Evolutionary conservation across 2,329 filamentous ascomycete genomes (phyloP).

Genomic region (Aspergillus cejpii): DNA sequence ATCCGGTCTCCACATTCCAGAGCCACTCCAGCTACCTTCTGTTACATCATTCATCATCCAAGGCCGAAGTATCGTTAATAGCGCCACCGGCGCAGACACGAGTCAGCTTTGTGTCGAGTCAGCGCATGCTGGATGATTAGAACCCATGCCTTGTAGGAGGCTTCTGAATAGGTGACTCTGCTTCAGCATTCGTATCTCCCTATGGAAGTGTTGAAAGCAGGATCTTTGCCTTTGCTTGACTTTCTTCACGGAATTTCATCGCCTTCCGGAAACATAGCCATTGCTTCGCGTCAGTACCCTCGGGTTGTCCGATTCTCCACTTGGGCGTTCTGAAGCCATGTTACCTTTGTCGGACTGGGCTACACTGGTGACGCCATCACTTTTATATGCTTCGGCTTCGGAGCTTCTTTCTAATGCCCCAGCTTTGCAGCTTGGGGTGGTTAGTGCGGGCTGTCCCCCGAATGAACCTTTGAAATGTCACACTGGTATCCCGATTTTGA

Average conservation of each 20-base stretch:
- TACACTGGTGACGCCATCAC: slow-evolving; percentile 14
- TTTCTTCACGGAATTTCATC: neutral
- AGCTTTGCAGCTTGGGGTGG: slow-evolving; percentile 6
- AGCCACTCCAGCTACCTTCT: neutral
- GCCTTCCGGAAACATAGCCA: neutral
- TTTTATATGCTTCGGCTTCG: slow-evolving; percentile 1
- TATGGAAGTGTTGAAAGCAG: no score
- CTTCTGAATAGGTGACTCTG: no score
- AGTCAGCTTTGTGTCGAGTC: neutral
- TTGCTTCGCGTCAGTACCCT: neutral
- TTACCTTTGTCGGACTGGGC: neutral
- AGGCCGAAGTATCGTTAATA: neutral
- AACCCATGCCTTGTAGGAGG: no score
- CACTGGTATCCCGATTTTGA: slow-evolving; percentile 19
- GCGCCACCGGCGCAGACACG: neutral
- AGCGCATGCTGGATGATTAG: no score
- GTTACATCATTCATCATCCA: neutral
- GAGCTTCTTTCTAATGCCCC: slow-evolving; percentile 1
- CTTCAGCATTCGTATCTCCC: no score
- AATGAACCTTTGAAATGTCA: slow-evolving; percentile 28
- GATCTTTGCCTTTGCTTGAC: no score
- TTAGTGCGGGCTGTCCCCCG: slow-evolving; percentile 8
- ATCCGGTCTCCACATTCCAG: neutral
- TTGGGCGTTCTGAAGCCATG: neutral
- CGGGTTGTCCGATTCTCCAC: neutral